Evolutionary conservation across 371 early-diverging fungal species (phyloP).

Genomic region (Apophysomyces ossiformis): DNA sequence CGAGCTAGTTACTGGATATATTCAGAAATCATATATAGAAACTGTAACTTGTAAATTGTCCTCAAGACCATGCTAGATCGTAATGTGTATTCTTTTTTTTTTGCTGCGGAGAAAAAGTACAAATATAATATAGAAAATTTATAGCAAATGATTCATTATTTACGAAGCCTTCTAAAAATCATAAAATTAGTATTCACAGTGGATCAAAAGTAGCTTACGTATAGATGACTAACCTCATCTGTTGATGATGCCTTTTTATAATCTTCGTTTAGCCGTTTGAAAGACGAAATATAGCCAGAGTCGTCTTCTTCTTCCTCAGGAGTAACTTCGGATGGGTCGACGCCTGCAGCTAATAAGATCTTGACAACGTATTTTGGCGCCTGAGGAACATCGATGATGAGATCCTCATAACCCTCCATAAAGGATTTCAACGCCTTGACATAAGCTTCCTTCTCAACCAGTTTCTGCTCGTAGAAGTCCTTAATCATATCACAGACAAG

Average conservation of each 20-base stretch:
- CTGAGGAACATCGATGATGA: constrained; percentile 81
- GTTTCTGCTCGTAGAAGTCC: constrained; percentile 42
- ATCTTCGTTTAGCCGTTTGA: constrained; percentile 15
- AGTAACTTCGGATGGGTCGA: constrained; percentile 57
- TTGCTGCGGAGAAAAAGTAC: background rate
- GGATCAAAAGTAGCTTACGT: background rate
- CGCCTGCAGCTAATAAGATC: constrained; percentile 59
- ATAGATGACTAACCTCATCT: background rate
- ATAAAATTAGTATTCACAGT: constrained; percentile 3
- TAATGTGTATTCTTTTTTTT: background rate
- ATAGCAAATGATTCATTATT: background rate
- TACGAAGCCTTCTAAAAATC: background rate
- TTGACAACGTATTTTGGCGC: constrained; percentile 70
- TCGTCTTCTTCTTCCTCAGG: constrained; percentile 36
- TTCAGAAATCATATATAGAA: too few species aligned
- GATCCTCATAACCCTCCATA: constrained; percentile 74
- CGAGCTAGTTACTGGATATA: too few species aligned
- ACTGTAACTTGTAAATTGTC: too few species aligned
- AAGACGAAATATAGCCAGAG: constrained; percentile 13
- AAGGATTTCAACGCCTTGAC: constrained; percentile 64
- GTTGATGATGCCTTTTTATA: constrained; percentile 15
- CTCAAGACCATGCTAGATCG: too few species aligned
- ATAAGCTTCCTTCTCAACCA: constrained; percentile 44
- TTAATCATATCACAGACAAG: constrained; percentile 61
- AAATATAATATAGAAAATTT: background rate